These are phyloP conservation scores for Penicillium sp. DNA, from an alignment of 2,329 filamentous ascomycete genomes.

Conservation along the genomic window DNA sequence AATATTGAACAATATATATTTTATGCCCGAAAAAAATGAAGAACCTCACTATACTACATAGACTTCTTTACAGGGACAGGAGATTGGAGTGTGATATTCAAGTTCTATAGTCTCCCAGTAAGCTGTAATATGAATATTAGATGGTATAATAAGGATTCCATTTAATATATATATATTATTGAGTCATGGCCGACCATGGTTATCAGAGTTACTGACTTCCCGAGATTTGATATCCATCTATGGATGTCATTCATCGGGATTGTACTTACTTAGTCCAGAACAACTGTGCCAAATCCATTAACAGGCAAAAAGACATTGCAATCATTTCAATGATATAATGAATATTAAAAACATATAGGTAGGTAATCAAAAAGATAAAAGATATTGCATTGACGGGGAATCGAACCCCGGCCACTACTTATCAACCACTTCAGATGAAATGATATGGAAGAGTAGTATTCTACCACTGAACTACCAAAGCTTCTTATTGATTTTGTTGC, in stretches of 20 bases:
- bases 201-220: background rate
- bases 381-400: slow-evolving; percentile 7
- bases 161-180: background rate
- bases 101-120: too few relatives aligned
- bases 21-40: too few relatives aligned
- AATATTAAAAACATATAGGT: too few relatives aligned
- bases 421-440: background rate
- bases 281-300: background rate
- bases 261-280: too few relatives aligned
- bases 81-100: too few relatives aligned
- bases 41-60: too few relatives aligned
- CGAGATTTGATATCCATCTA: background rate
- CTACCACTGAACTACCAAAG: slow-evolving; percentile 14
- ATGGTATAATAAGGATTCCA: background rate
- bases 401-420: slow-evolving; percentile 14
- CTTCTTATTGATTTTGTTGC: background rate
- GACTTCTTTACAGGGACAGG: too few relatives aligned
- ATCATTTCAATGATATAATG: background rate
- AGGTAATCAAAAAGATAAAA: background rate
- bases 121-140: too few relatives aligned
- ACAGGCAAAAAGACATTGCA: background rate
- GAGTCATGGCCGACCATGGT: background rate
- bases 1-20: background rate
- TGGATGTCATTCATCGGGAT: background rate
- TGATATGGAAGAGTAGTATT: slow-evolving; percentile 11